phyloP scores from a whole-genome alignment of 805 yeast genomes.

The Saturnispora galanensis region DNA sequence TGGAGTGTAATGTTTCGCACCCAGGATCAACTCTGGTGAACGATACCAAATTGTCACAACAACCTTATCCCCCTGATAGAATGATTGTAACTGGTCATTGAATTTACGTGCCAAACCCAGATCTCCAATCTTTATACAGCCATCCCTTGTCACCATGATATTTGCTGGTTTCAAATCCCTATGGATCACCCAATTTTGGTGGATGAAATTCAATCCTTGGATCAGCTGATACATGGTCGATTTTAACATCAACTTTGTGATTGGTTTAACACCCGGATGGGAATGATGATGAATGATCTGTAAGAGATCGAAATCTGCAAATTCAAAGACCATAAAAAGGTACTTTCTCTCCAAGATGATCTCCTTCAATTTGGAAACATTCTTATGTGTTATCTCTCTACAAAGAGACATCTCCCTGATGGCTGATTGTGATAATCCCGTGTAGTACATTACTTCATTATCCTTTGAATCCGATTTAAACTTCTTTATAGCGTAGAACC shows the following conservation, averaged over 20 bases:
- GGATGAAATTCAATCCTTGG: slow-evolving; percentile 84
- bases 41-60: slow-evolving; percentile 97
- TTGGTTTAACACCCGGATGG: slow-evolving; percentile 72
- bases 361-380: slow-evolving; percentile 72
- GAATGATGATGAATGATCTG: slow-evolving; percentile 93
- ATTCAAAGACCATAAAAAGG: slow-evolving; percentile 92
- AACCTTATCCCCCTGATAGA: slow-evolving; percentile 88
- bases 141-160: slow-evolving; percentile 86
- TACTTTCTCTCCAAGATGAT: slow-evolving; percentile 79
- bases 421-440: slow-evolving; percentile 94
- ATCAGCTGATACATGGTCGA: slow-evolving; percentile 87
- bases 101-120: slow-evolving; percentile 85
- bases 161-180: slow-evolving; percentile 96
- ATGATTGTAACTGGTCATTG: slow-evolving; percentile 74
- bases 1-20: slow-evolving; percentile 87
- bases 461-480: slow-evolving; percentile 92
- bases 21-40: slow-evolving; percentile 85
- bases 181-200: slow-evolving; percentile 93
- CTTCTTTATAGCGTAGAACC: slow-evolving; percentile 79
- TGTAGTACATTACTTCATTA: slow-evolving; percentile 70
- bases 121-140: slow-evolving; percentile 93
- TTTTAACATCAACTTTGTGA: slow-evolving; percentile 71
- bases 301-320: slow-evolving; percentile 88
- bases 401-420: slow-evolving; percentile 94
- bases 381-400: slow-evolving; percentile 71